A percentile compares a stretch with the other conserved stretches of the same genome.
Conservation (phyloP, 1,284 basidiomycete species). For the Cryptococcus depauperatus region DNA sequence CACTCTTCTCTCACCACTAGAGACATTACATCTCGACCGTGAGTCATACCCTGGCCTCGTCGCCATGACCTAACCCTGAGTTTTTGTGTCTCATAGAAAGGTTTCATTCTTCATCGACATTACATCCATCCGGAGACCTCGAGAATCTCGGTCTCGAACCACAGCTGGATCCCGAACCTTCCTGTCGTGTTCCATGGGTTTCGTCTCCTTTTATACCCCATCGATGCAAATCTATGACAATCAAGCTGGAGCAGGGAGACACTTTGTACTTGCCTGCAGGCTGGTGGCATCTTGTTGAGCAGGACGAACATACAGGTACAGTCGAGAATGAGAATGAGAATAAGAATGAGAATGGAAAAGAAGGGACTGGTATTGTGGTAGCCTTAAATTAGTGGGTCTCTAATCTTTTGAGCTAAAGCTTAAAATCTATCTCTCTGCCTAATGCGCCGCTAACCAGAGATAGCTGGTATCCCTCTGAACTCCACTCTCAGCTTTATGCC, state of each 20-base stretch:
- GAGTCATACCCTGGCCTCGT: conserved; percentile 35
- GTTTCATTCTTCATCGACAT: conserved; percentile 31
- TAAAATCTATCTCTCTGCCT: too few species aligned
- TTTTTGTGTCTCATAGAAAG: conserved; percentile 18
- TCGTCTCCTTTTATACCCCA: conserved; percentile 52
- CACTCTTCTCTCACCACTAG: conserved; percentile 73
- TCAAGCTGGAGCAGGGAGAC: conserved; percentile 63
- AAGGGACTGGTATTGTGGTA: conserved; percentile 51
- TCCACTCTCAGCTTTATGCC: conserved; percentile 28
- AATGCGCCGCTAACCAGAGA: not conserved
- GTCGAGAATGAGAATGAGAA: too few species aligned
- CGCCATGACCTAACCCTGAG: not conserved
- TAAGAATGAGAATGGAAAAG: too few species aligned
- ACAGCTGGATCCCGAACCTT: not conserved
- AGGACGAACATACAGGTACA: too few species aligned
- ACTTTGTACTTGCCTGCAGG: conserved; percentile 79
- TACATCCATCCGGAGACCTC: too few species aligned
- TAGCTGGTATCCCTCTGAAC: conserved; percentile 35
- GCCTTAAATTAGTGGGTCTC: conserved; percentile 84
- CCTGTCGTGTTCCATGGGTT: conserved; percentile 53
- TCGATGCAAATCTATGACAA: conserved; percentile 55
- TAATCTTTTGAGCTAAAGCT: not conserved
- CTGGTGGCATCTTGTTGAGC: conserved; percentile 87
- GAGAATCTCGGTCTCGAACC: too few species aligned
- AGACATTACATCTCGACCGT: conserved; percentile 76